A percentile compares a stretch with the other conserved stretches of the same genome.
phyloP scores from a whole-genome alignment of 768 basidiomycete genomes.

The Nidula microcarpa region DNA sequence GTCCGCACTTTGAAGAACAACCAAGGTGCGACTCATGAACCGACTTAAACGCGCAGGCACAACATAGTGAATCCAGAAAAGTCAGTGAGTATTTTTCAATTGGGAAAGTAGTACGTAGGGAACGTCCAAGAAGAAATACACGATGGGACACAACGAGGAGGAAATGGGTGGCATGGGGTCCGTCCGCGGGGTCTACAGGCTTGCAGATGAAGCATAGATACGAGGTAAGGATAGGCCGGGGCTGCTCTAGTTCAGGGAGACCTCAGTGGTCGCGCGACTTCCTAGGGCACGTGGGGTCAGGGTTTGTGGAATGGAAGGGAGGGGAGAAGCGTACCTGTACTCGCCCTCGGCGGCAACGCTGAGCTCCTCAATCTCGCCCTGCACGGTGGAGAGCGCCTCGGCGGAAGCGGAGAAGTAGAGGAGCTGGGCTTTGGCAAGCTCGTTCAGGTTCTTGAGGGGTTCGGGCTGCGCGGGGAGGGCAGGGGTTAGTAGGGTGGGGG shows the following conservation, averaged over 20 bases:
- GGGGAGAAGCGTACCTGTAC: conserved; percentile 60
- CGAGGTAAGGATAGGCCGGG: background rate
- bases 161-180: no score
- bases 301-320: conserved; percentile 4
- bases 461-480: conserved; percentile 62
- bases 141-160: no score
- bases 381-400: conserved; percentile 75
- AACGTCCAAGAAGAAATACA: no score
- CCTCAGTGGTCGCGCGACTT: conserved; percentile 89
- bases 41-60: no score
- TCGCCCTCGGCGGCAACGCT: conserved; percentile 92
- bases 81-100: no score
- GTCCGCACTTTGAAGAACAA: no score
- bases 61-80: no score
- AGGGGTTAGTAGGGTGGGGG: background rate
- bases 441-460: conserved; percentile 90
- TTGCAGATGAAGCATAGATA: no score
- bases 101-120: no score
- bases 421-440: conserved; percentile 89
- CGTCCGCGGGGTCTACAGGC: no score
- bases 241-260: conserved; percentile 27
- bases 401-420: conserved; percentile 73
- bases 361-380: conserved; percentile 92
- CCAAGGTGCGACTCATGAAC: no score
- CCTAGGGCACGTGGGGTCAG: conserved; percentile 31